These are phyloP conservation scores for Catenaria anguillulae DNA, from an alignment of 371 early-diverging fungal species.

Conservation along the genomic window DNA sequence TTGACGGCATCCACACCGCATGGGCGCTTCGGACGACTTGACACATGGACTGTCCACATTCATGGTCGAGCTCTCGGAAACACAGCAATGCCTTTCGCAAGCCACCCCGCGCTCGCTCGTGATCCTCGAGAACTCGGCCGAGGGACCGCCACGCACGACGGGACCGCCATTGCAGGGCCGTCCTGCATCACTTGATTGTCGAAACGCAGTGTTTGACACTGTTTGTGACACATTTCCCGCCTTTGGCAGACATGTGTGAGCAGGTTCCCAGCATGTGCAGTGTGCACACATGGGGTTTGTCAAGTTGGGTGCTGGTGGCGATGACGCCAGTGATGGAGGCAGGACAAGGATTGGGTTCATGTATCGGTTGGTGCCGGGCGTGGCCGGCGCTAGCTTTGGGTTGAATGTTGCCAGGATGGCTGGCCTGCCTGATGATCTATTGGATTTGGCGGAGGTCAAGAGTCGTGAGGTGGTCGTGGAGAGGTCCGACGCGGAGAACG, in stretches of 20 bases:
- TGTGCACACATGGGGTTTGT: conserved; percentile 61
- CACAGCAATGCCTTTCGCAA: conserved; percentile 79
- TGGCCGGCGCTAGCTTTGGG: conserved; percentile 58
- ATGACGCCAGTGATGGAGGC: conserved; percentile 4
- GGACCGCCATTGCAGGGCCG: conserved; percentile 88
- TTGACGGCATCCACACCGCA: conserved; percentile 95
- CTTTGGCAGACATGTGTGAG: not conserved
- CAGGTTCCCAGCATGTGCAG: conserved; percentile 16
- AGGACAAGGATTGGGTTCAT: conserved; percentile 54
- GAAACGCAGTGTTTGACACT: conserved; percentile 39
- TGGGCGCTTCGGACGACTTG: conserved; percentile 97
- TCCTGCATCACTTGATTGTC: conserved; percentile 61
- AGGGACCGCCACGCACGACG: conserved; percentile 98
- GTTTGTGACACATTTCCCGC: conserved; percentile 86
- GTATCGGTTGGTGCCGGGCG: conserved; percentile 67
- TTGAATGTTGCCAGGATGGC: conserved; percentile 71
- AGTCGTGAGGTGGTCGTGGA: conserved; percentile 34
- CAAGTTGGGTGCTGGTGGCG: too few relatives aligned
- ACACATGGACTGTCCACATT: conserved; percentile 96
- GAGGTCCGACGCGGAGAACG: too few relatives aligned
- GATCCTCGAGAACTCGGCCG: conserved; percentile 99
- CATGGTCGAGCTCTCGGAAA: conserved; percentile 97
- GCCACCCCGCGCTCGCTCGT: conserved; percentile 91
- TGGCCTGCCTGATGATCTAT: conserved; percentile 36
- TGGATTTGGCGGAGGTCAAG: conserved; percentile 38